Evolutionary conservation across 1,284 basidiomycete genomes (phyloP), one percentile per base, ranked within the genome.

Genomic region (Polyporus tsugae): DNA sequence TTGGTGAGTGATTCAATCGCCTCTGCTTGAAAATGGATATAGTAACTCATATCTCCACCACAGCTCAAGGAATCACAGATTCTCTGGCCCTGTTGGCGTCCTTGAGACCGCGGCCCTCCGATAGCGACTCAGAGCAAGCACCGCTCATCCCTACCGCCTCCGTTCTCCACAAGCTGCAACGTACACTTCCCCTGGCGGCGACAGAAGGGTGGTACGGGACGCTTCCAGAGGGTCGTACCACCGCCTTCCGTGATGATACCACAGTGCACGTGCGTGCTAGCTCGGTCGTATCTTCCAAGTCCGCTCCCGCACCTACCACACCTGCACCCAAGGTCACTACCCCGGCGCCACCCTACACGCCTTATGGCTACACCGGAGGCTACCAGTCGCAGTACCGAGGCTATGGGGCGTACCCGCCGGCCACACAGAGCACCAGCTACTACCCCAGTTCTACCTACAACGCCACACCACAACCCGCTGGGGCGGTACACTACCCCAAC

Each of bases 131-230:
- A 2, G 70, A 72, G 3, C 58, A 67, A 29, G 72, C 76, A 1
- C 82, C 88, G 6, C 79, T 94, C 42, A 75, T 89, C 2, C 92
- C 93, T 9, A 83, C 91, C 0, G 77, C 89, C 5, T 81, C 87
- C 35, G 79, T 87, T 57, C 84, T 95, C 19, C 90, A 85, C 70
- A 89, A 86, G 72, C 82, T 95, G 4, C 90, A 92, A 71, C 87
- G 85, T 25, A 91, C 91, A 0, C 81, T 95, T 7, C 91, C 90
- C 2, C 77, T 85, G 9, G 82, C 83, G 15, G 82, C 89, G 25
- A 82, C 86, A 3, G 83, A 84, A 68, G 90, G 92, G 10, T 95
- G 92, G 91, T 82, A 89, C 72, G 93, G 93, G 38, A 94, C 90
- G 0, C 83, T 95, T 4, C 87, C 90, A n/a, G 76, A 86, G 22